Evolutionary conservation across 2,329 filamentous ascomycete species (phyloP), one percentile per base, ranked within the genome.

Genomic region (Fusarium luffae): DNA sequence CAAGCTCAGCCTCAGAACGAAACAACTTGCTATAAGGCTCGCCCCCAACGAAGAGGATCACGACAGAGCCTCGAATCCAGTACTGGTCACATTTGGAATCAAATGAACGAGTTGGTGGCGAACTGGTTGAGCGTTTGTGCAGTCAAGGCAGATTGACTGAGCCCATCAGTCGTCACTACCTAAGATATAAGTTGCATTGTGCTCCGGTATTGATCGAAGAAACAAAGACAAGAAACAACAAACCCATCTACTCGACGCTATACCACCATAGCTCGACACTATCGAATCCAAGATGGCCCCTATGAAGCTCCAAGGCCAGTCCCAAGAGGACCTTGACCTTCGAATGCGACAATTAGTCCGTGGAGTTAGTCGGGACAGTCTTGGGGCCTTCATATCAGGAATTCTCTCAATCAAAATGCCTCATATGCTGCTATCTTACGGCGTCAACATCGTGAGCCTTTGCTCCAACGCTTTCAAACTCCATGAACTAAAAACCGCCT

Each of bases 181-280:
- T n/a, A 11, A 11, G 5, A 12, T 37, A 37, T 37, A 37, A n/a
- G 1, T 12, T 37, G 34, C 18, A 5, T n/a, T 11, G 18, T 37
- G 34, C 1, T 5, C 5, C 34, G 7, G 5, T 11, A 0, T n/a
- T 37, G 10, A 37, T 12, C 1, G 4, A 2, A 37, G 18, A 12
- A 4, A 0, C 18, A 37, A 3, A 3, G 10, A 1, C 34, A 12
- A 6, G 34, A 37, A 37, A 6, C 10, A 37, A 12, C 2, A 5
- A 37, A 37, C 9, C 2, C 18, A 37, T 37, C 9, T 4, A 11
- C 5, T 37, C 18, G 11, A n/a, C 10, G n/a, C 3, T 12, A n/a
- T 12, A n/a, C 34, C 10, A n/a, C 34, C 10, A 37, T n/a, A 10
- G 3, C 3, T 7, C 5, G 9, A 12, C 18, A 37, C 5, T n/a